Evolutionary conservation across 75 land plant genomes (phyloP), one percentile per base, ranked within the genome.

Genomic region (Azolla pinnata): DNA sequence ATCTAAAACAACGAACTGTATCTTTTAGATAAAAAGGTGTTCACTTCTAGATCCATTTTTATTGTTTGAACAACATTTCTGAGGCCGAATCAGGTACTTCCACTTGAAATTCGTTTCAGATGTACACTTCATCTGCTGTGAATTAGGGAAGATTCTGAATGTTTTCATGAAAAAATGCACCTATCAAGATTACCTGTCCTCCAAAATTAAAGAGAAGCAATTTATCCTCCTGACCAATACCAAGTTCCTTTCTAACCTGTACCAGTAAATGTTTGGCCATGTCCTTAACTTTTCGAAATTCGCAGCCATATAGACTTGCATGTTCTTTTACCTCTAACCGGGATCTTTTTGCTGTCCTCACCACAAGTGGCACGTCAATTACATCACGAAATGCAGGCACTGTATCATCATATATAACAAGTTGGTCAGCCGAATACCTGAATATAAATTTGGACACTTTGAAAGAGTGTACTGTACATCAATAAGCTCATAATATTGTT

Each of bases 361-460:
- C 99, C 47, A 95, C 91, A 2, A 95, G 54, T 32, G 99, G 99
- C 33, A 86, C 99, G 83, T 95, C 99, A 71, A 95, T 73, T 35
- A 81, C 90, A 81, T 89, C 96, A 33, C 99, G 87, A 69, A 89
- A 95, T 68, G 99, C 99, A 65, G 99, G 99, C 99, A 95, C 98
- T 92, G 80, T 58, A 80, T 53, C 17, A 46, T 46, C 49, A 46
- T 4, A 4, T 17, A 17, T 4, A 46, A 3, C 2, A 46, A 17
- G 7, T 38, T 38, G 14, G 7, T 38, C 14, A 38, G 42, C 42
- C 42, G 42, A 38, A 38, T 38, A 38, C 14, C 10, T 14, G n/a
- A n/a, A n/a, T n/a, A n/a, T n/a, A n/a, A n/a, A n/a, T n/a, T n/a
- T n/a, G n/a, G n/a, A n/a, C n/a, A n/a, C n/a, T n/a, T n/a, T n/a